Percentiles rank a stretch among this genome's conserved stretches.
Evolutionary conservation across 441 rosid genomes (phyloP).

Genomic region (Gossypium lobatum): DNA sequence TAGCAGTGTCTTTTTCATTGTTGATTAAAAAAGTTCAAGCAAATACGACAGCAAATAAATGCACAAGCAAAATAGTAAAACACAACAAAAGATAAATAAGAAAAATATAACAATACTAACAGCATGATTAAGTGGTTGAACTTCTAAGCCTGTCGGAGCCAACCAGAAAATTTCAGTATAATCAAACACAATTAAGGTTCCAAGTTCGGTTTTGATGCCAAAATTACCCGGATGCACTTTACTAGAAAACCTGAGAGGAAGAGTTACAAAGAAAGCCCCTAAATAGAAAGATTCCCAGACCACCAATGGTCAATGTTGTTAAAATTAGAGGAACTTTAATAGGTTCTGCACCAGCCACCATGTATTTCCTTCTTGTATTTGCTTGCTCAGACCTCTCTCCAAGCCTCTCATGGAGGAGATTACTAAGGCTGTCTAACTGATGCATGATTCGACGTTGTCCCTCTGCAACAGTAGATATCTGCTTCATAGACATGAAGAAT

Average conservation of each 20-base stretch:
- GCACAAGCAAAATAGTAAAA: too few relatives aligned
- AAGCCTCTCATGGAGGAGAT: constrained; percentile 43
- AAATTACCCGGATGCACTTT: background rate
- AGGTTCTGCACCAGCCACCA: constrained; percentile 28
- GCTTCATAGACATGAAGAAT: constrained; percentile 12
- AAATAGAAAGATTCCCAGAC: constrained; percentile 53
- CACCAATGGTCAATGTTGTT: constrained; percentile 52
- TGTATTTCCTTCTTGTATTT: constrained; percentile 25
- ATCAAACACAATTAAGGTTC: background rate
- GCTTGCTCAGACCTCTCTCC: constrained; percentile 38
- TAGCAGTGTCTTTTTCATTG: too few relatives aligned
- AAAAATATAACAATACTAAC: too few relatives aligned
- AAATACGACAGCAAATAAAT: background rate
- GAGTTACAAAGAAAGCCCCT: constrained; percentile 27
- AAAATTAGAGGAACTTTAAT: constrained; percentile 42
- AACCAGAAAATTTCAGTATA: background rate
- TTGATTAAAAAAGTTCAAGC: too few relatives aligned
- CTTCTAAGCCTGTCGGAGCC: background rate
- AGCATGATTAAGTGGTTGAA: too few relatives aligned
- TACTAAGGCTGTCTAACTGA: constrained; percentile 59
- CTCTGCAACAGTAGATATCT: constrained; percentile 51
- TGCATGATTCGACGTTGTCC: constrained; percentile 83
- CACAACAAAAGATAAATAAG: too few relatives aligned
- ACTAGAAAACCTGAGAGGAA: background rate
- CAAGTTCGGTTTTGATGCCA: background rate